Conservation (phyloP, 192 early-diverging fungal species). For the Coemansia erecta region DNA sequence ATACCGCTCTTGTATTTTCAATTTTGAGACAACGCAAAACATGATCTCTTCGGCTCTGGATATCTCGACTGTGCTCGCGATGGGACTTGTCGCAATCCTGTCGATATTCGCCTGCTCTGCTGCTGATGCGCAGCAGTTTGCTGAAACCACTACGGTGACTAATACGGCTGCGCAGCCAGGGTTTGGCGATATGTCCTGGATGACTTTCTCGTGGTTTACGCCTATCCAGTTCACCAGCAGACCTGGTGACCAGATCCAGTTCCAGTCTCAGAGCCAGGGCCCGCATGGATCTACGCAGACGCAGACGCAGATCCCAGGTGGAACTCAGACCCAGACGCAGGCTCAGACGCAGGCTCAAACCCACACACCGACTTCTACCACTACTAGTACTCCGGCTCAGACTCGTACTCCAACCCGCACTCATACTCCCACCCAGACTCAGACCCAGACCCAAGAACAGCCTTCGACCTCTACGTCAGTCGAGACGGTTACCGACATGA, state of each 20-base stretch:
- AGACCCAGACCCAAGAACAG: not conserved
- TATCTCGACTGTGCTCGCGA: too few relatives aligned
- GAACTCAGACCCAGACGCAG: too few relatives aligned
- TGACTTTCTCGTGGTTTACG: not conserved
- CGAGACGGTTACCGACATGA: not conserved
- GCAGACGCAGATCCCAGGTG: too few relatives aligned
- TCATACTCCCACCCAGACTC: not conserved
- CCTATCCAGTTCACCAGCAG: not conserved
- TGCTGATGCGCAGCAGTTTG: not conserved
- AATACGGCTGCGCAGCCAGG: not conserved
- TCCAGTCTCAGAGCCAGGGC: not conserved
- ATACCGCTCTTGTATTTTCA: too few relatives aligned
- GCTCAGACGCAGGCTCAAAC: too few relatives aligned
- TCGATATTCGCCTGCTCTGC: not conserved
- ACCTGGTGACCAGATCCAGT: not conserved
- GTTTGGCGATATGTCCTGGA: not conserved
- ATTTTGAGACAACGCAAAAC: too few relatives aligned
- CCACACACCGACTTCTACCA: too few relatives aligned
- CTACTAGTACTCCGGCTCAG: not conserved
- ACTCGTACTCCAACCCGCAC: not conserved
- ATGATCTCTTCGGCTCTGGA: too few relatives aligned
- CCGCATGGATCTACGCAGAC: not conserved
- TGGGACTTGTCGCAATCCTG: not conserved
- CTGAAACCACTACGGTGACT: not conserved
- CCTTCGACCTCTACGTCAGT: not conserved